These are phyloP conservation scores for Oemleria cerasiformis DNA, from an alignment of 306 rosid species.

Conservation along the genomic window DNA sequence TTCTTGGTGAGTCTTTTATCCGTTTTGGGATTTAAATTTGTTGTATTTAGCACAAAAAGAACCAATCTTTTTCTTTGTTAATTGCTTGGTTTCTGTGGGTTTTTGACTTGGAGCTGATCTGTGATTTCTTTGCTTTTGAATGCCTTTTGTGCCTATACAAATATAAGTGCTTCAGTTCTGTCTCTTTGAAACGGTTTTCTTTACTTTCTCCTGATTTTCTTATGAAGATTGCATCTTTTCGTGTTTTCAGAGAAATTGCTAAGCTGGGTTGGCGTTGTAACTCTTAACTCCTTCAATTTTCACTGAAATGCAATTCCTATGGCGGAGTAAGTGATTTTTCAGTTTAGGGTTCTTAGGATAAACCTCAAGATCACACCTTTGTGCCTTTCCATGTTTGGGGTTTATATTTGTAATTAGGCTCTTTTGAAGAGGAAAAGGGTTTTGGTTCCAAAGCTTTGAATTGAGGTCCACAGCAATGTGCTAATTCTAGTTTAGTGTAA, in stretches of 20 bases:
- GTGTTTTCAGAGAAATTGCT: slow-evolving; percentile 20
- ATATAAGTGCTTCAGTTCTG: background rate
- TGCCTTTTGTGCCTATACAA: slow-evolving; percentile 17
- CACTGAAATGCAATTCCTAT: slow-evolving; percentile 15
- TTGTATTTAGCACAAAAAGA: slow-evolving; percentile 7
- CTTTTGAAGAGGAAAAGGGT: slow-evolving; percentile 20
- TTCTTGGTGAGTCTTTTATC: slow-evolving; percentile 35
- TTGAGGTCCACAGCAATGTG: slow-evolving; percentile 24
- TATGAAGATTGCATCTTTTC: slow-evolving; percentile 22
- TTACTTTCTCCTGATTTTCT: slow-evolving; percentile 19
- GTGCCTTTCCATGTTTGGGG: slow-evolving; percentile 21
- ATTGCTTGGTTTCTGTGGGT: background rate
- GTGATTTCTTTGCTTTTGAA: slow-evolving; percentile 28
- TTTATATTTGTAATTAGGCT: slow-evolving; percentile 14
- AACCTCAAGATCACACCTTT: slow-evolving; percentile 29
- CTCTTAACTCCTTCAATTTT: slow-evolving; percentile 6
- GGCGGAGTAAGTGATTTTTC: slow-evolving; percentile 23
- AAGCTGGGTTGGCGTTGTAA: slow-evolving; percentile 9
- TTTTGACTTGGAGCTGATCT: slow-evolving; percentile 34
- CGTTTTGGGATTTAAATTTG: slow-evolving; percentile 23
- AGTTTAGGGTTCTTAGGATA: slow-evolving; percentile 31
- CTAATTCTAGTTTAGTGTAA: slow-evolving; percentile 31
- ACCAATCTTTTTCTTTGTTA: slow-evolving; percentile 8
- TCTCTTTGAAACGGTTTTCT: slow-evolving; percentile 13
- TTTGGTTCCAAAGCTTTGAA: slow-evolving; percentile 29